Evolutionary conservation across 2,329 filamentous ascomycete genomes (phyloP), one percentile per base, ranked within the genome.

Genomic region (Ophiognomonia clavigignenti-juglandacearum): DNA sequence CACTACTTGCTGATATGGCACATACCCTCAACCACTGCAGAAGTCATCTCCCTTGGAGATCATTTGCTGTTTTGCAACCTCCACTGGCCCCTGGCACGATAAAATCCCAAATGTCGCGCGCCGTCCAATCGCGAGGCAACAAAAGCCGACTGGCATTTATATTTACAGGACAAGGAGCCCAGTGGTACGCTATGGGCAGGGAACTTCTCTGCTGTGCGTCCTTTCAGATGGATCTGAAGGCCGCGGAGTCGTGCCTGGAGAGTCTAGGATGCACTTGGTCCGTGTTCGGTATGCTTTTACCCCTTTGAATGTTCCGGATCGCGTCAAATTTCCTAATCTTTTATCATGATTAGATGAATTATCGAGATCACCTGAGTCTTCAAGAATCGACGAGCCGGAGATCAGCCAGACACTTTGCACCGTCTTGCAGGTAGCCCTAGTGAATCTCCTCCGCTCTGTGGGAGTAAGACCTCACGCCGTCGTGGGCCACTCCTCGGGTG

Each of bases 401-500:
- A 51, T 64, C 39, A 58, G 57, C 16, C 36, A 34, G 6, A n/a
- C 44, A 4, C 14, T 63, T 4, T 66, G 60, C 45, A 66, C 62
- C 6, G 62, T 61, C 1, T 19, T 69, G 4, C 67, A 69, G 45
- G 52, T 69, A 14, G 62, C 45, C 11, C 43, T 69, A 4, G 55
- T 65, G 1, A 54, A 61, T n/a, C 48, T 64, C 1, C 53, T 67
- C n/a, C 10, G 13, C 2, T 7, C 7, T 13, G 7, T 29, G 7
- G 29, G 13, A 8, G 14, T 32, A 14, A 10, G 16, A 32, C 16
- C 37, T 67, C 47, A 47, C 0, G 59, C 58, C 0, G 62, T 66
- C 0, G 47, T 64, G 1, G 63, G 65, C 2, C 64, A 67, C 41
- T 68, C 65, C 0, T 63, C 59, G 0, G 65, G 65, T 4, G 66